phyloP scores from a whole-genome alignment of 1,284 basidiomycete species.

The Flammula alnicola region DNA sequence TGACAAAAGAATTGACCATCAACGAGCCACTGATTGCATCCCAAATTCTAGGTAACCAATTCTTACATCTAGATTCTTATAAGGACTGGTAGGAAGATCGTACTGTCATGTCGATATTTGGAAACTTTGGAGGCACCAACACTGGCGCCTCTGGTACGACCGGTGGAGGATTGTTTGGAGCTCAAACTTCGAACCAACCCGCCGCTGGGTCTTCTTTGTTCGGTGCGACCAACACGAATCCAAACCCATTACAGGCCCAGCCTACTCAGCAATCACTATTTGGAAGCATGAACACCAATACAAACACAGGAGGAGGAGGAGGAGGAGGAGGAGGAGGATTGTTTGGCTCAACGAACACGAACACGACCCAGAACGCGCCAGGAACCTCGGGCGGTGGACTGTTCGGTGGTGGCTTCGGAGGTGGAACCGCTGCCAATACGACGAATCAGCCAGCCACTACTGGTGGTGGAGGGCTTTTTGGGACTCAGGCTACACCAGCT shows the following conservation, averaged over 20 bases:
- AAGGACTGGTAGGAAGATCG: too few species aligned
- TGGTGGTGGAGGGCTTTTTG: conserved; percentile 22
- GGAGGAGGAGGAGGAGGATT: too few species aligned
- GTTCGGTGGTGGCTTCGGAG: conserved; percentile 13
- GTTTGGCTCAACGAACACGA: conserved; percentile 17
- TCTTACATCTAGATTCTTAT: too few species aligned
- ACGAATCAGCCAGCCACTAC: conserved; percentile 14
- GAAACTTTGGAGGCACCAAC: conserved; percentile 15
- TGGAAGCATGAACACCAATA: conserved; percentile 16
- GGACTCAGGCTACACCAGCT: conserved; percentile 18
- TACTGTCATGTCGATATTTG: conserved; percentile 22
- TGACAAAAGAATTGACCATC: too few species aligned
- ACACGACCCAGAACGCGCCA: conserved; percentile 14
- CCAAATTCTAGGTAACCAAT: too few species aligned
- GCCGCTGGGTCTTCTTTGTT: too few species aligned
- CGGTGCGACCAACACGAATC: conserved; percentile 8
- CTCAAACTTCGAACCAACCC: too few species aligned
- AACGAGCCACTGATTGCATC: too few species aligned
- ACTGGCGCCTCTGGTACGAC: conserved; percentile 12
- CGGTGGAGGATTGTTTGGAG: conserved; percentile 11
- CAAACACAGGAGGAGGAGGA: conserved; percentile 13
- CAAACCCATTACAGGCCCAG: conserved; percentile 20
- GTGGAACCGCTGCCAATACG: not conserved
- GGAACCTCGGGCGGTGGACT: conserved; percentile 13
- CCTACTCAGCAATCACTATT: conserved; percentile 20